A percentile compares a stretch with the other conserved stretches of the same genome.
These are phyloP conservation scores for Acacia concinna DNA, from an alignment of 331 rosid species.

Conservation along the genomic window DNA sequence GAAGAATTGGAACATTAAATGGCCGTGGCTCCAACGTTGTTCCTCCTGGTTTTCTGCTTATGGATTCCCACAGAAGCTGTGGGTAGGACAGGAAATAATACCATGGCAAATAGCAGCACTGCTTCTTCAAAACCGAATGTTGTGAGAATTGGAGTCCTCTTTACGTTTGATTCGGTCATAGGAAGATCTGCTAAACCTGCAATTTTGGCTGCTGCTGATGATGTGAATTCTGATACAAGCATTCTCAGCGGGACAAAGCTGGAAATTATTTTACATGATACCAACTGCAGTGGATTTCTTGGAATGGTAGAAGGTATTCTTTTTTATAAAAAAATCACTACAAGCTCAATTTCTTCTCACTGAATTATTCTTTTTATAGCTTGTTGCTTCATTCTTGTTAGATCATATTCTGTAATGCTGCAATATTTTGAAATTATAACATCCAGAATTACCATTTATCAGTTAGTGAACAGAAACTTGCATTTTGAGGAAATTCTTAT, in stretches of 20 bases:
- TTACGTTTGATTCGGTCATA: slow-evolving; percentile 68
- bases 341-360: slow-evolving; percentile 1
- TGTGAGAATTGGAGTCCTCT: slow-evolving; percentile 72
- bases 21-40: slow-evolving; percentile 28
- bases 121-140: slow-evolving; percentile 38
- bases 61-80: slow-evolving; percentile 52
- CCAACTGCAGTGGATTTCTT: slow-evolving; percentile 88
- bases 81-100: slow-evolving; percentile 43
- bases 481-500: background rate
- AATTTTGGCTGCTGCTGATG: slow-evolving; percentile 64
- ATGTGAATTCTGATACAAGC: slow-evolving; percentile 64
- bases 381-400: background rate
- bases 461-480: slow-evolving; percentile 9
- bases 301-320: slow-evolving; percentile 86
- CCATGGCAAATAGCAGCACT: slow-evolving; percentile 41
- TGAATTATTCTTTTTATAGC: background rate
- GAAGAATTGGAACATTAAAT: slow-evolving; percentile 31
- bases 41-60: slow-evolving; percentile 47
- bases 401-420: slow-evolving; percentile 2
- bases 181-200: slow-evolving; percentile 85
- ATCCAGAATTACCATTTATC: background rate
- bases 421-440: background rate
- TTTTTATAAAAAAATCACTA: slow-evolving; percentile 22
- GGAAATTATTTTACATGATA: slow-evolving; percentile 53
- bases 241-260: slow-evolving; percentile 56